Evolutionary conservation across 768 basidiomycete species (phyloP).

Genomic region (Mycena maculata): DNA sequence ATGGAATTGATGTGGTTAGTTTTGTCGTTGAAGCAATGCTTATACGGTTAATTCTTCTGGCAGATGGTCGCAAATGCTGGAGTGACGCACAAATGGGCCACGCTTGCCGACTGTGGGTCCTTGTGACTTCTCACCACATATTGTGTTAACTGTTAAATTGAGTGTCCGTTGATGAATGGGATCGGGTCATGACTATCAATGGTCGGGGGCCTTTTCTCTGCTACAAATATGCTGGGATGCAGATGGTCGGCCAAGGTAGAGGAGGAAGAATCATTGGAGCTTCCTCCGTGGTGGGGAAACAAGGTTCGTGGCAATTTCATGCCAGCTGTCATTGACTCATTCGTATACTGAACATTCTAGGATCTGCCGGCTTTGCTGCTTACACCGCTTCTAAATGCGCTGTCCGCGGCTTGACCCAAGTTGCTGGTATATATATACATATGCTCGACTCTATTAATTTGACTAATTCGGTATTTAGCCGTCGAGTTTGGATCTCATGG

Average conservation of each 20-base stretch:
- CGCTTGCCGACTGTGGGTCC: too few relatives aligned
- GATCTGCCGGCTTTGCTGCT: slow-evolving; percentile 5
- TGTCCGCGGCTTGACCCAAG: slow-evolving; percentile 19
- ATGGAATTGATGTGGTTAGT: too few relatives aligned
- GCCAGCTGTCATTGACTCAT: background rate
- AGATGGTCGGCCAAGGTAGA: slow-evolving; percentile 52
- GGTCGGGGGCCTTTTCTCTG: slow-evolving; percentile 47
- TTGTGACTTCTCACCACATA: too few relatives aligned
- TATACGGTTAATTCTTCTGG: too few relatives aligned
- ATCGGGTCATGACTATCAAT: slow-evolving; percentile 41
- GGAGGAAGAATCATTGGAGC: slow-evolving; percentile 51
- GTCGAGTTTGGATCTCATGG: slow-evolving; percentile 35
- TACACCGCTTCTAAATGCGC: slow-evolving; percentile 46
- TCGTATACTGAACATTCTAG: slow-evolving; percentile 11
- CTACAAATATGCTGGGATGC: slow-evolving; percentile 50
- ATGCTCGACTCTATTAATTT: too few relatives aligned
- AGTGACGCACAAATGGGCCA: too few relatives aligned
- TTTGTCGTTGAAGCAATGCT: too few relatives aligned
- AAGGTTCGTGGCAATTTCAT: background rate
- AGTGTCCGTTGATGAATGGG: too few relatives aligned
- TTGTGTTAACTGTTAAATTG: too few relatives aligned
- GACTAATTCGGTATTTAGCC: slow-evolving; percentile 11
- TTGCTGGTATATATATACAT: background rate
- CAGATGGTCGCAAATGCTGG: too few relatives aligned
- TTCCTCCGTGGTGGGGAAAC: slow-evolving; percentile 22